Evolutionary conservation across 306 rosid species (phyloP).

Genomic region (Quillaja saponaria): DNA sequence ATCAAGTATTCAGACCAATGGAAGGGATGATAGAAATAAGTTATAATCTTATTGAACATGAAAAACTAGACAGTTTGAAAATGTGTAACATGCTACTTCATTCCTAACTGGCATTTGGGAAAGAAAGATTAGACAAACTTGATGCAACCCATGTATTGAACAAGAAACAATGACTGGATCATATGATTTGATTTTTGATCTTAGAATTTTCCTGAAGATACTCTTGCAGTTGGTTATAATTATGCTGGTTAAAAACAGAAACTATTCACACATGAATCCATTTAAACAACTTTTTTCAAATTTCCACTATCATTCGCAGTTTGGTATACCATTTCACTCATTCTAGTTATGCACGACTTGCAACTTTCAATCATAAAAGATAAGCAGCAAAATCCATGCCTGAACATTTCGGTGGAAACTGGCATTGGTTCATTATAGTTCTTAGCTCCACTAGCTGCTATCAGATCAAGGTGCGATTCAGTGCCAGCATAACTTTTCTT

Average conservation of each 20-base stretch:
- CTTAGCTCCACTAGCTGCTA: conserved; percentile 53
- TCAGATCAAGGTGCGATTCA: conserved; percentile 68
- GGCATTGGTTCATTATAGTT: conserved; percentile 71
- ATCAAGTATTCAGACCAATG: not conserved
- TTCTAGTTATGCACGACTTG: not conserved
- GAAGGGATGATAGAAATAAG: not conserved
- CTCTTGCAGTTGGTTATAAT: too few relatives aligned
- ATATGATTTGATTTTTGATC: too few relatives aligned
- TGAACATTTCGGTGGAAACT: conserved; percentile 72
- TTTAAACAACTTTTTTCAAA: not conserved
- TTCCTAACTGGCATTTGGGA: not conserved
- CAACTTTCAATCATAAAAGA: conserved; percentile 5
- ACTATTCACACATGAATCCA: not conserved
- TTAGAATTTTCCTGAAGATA: too few relatives aligned
- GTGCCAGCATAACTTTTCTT: conserved; percentile 67
- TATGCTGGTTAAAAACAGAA: too few relatives aligned
- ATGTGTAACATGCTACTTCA: not conserved
- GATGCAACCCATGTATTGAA: too few relatives aligned
- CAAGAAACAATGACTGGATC: too few relatives aligned
- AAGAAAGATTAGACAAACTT: not conserved
- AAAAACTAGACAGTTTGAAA: not conserved
- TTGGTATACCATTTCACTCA: not conserved
- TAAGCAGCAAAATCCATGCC: conserved; percentile 42
- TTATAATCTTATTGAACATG: not conserved
- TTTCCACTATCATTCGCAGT: conserved; percentile 11